Base-by-base conservation (phyloP, 257 asterid species). In the Handroanthus guayacan region DNA sequence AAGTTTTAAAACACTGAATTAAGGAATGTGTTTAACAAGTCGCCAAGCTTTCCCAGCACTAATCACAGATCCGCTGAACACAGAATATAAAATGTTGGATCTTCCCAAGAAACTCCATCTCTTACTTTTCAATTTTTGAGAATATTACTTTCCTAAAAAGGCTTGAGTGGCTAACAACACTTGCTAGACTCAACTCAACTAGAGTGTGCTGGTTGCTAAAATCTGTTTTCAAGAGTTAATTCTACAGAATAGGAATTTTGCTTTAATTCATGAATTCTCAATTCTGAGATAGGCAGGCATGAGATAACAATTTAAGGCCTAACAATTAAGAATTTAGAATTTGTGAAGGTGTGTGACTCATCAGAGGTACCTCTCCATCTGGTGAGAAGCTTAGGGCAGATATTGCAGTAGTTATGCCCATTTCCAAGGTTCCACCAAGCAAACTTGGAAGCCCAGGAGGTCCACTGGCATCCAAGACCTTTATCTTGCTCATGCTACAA, bases 401-500 rank as follows among this genome's bases (percentile, higher is more conserved):
- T 74, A 95, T 92, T 75, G 94, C 90, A 74, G 99, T 86, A 47
- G 85, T 85, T 38, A 82, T 79, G 65, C 83, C 85, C 74, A 82
- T 78, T 75, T 88, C 97, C 51, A 84, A 82, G 84, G 80, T 81
- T 75, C 92, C 91, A 73, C 96, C 96, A 67, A 90, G 89, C 82
- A 95, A 84, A 80, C 82, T 86, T 56, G 97, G 98, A 89, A 89
- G 90, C 69, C 97, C 99, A 65, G 89, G 95, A 70, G 98, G 99
- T 75, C 97, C 99, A 85, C 97, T 92, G 77, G 98, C 98, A 81
- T 95, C 99, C 88, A 95, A 87, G 61, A 95, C 83, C 94, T 92
- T 95, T 84, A 92, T 84, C 87, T 88, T 91, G 86, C 82, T 83
- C 92, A 92, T 87, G 94, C 99, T 95, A 81, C 82, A 89, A 71